Conservation (phyloP, 23 red algal species). For the Rhodosorus marinus region DNA sequence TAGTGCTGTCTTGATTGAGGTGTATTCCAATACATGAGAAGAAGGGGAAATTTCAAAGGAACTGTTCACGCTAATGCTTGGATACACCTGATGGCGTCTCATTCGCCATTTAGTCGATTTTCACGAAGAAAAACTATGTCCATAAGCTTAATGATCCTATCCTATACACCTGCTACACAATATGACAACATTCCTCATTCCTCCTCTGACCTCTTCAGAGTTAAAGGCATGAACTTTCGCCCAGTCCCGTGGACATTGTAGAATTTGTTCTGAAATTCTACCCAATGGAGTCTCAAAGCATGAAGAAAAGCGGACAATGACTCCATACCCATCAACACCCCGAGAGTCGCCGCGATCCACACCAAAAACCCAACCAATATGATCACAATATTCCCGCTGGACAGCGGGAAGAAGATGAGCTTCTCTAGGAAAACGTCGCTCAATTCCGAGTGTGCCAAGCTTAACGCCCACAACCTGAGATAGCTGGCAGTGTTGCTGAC, state of each 20-base stretch:
- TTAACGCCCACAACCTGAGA: slow-evolving; percentile 84
- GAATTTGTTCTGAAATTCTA: slow-evolving; percentile 95
- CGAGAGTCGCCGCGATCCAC: slow-evolving; percentile 72
- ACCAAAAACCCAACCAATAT: slow-evolving; percentile 68
- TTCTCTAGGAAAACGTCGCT: slow-evolving; percentile 93
- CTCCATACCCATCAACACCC: slow-evolving; percentile 95
- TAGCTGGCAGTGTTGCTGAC: slow-evolving; percentile 97
- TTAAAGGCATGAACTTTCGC: slow-evolving; percentile 67
- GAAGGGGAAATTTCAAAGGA: no score
- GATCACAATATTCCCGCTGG: slow-evolving; percentile 40
- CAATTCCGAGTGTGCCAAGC: slow-evolving; percentile 70
- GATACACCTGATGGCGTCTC: no score
- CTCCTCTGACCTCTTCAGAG: slow-evolving; percentile 1
- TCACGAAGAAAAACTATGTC: no score
- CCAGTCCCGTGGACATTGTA: slow-evolving; percentile 73
- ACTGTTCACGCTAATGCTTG: no score
- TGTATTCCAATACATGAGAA: no score
- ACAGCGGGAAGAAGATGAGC: slow-evolving; percentile 48
- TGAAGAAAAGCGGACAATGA: slow-evolving; percentile 92
- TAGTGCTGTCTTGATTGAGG: no score
- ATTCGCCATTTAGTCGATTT: no score
- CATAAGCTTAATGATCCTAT: no score
- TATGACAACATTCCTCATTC: no score
- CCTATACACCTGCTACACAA: no score
- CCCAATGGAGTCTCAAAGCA: slow-evolving; percentile 92